Base-by-base conservation (phyloP, 129 eudicot species). In the Tagetes patula region DNA sequence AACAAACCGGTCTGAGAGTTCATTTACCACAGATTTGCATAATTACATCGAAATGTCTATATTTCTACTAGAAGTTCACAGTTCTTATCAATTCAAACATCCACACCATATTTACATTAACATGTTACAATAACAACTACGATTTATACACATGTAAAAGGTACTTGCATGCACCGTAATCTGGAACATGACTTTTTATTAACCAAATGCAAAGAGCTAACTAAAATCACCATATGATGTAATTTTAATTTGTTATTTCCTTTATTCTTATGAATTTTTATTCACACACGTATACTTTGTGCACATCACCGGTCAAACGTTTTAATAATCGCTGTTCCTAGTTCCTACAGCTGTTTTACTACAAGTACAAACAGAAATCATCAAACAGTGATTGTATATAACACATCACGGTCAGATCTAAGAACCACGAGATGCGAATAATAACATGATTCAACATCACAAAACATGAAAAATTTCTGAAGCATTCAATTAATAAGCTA, bases 371-470 rank as follows among this genome's bases (percentile, higher is more conserved):
- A 49, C 77, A 71, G 5, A 13, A 66, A 61, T 64, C 53, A 60
- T 77, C 27, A 45, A 56, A 48, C 50, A 11, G 12, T 48, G 40
- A 48, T 69, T 8, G 65, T 13, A 40, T 48, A 27, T 56, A 27
- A 41, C 7, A 47, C 45, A 64, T 55, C 33, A 65, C 54, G 60
- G 72, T 67, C 75, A 58, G 83, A 81, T 81, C 77, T 76, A 45
- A 31, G 4, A 65, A n/a, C 69, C 65, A 47, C 20, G 20, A 77
- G 70, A 45, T 52, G 52, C 41, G 41, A 49, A 41, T 45, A 67
- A 74, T 7, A 14, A 42, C 47, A 77, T 32, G 46, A 39, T 53
- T 72, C 71, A 46, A 55, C 41, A 27, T 14, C 41, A 32, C 43
- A 50, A 47, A 49, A 7, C 59, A 40, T 50, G 41, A 53, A 70